These are phyloP conservation scores for Lactarius evosmus DNA, from an alignment of 768 basidiomycete species.

Conservation along the genomic window DNA sequence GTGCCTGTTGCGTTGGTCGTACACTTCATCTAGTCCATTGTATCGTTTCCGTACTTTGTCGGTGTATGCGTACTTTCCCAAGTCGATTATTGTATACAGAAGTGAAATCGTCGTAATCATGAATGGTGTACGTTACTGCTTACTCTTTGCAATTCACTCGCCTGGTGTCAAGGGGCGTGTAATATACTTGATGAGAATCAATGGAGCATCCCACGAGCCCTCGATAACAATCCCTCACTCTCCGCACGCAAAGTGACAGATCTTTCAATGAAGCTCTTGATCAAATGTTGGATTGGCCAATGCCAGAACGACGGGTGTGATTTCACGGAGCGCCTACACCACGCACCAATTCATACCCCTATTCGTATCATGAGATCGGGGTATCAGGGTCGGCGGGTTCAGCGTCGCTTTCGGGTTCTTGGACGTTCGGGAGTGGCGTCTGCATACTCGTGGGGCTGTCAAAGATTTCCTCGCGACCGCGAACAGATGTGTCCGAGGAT, in stretches of 20 bases:
- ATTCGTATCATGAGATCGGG: neutral
- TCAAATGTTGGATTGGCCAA: neutral
- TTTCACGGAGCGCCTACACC: neutral
- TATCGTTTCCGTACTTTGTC: neutral
- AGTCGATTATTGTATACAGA: slow-evolving; percentile 10
- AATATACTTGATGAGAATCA: neutral
- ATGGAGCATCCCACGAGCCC: neutral
- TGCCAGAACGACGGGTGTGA: neutral
- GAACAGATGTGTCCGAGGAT: slow-evolving; percentile 6
- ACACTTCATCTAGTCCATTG: neutral
- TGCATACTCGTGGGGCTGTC: slow-evolving; percentile 37
- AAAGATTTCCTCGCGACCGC: slow-evolving; percentile 24
- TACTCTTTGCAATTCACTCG: neutral
- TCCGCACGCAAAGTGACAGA: neutral
- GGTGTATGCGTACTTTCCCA: neutral
- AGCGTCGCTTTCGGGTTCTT: slow-evolving; percentile 9
- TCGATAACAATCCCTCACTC: neutral
- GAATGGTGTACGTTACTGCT: neutral
- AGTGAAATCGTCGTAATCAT: neutral
- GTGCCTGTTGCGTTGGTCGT: neutral
- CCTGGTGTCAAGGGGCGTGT: neutral
- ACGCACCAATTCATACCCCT: neutral
- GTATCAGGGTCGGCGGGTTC: neutral
- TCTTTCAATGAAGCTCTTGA: neutral
- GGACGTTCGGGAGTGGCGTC: slow-evolving; percentile 16